Base-by-base conservation (phyloP, 441 rosid species). In the Mallotus repandus region DNA sequence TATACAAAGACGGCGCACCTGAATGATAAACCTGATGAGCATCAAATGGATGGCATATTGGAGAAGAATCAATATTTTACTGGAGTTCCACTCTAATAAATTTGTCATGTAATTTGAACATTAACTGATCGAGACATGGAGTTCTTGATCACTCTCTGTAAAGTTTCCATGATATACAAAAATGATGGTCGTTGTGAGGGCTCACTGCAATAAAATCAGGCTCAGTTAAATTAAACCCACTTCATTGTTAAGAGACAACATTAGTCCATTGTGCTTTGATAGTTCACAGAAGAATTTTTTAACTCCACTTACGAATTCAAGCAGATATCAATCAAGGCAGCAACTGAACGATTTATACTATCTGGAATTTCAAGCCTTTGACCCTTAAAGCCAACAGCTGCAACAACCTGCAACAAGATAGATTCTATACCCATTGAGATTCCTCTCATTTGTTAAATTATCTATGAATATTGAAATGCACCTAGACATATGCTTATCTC, bases 311-410 rank as follows among this genome's bases (percentile, higher is more conserved):
- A 87, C 93, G 73, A 55, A 29, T 79, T 76, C 87, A 86, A 83
- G 84, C 93, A 89, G 50, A 61, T 69, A 57, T 83, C 81, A 71
- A 89, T 86, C 75, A 89, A 70, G 74, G 86, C 76, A 78, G 91
- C 91, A 66, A 86, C 79, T 2, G 59, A 62, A 48, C 78, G 88
- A 74, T 87, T 82, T 71, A 85, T 69, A 62, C 69, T 76, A 52
- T 73, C 72, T 9, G 91, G 90, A 79, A 87, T 88, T 69, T 84
- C 84, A 71, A 89, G 94, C 81, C 85, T 85, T 74, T 74, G 79
- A 58, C 82, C 76, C 53, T 66, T 79, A 61, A 87, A 80, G 55
- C 83, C 91, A 74, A 89, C 94, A n/a, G 88, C 88, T 2, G 71
- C 84, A n/a, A 89, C 78, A 74, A 89, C 90, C 94, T 89, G 77